These are phyloP conservation scores for Isabelozyma gotoi DNA, from an alignment of 805 yeast genomes.

Conservation along the genomic window DNA sequence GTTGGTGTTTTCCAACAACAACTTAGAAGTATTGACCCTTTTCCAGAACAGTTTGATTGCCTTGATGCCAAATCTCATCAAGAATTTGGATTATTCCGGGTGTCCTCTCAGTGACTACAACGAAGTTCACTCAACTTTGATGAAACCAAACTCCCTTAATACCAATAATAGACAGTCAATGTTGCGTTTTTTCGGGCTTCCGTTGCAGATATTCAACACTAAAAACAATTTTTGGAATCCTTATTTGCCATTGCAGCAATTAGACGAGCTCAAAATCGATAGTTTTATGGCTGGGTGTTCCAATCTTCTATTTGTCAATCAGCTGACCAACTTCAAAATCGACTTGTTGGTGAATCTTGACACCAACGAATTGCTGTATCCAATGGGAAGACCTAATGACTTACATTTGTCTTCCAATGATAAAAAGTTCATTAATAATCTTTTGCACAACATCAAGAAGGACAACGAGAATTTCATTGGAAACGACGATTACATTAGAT, in stretches of 20 bases:
- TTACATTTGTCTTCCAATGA: constrained; percentile 48
- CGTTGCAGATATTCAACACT: constrained; percentile 77
- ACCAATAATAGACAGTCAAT: constrained; percentile 79
- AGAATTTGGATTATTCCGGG: constrained; percentile 73
- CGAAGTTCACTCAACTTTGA: constrained; percentile 49
- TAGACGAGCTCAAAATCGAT: constrained; percentile 67
- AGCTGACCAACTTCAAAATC: constrained; percentile 52
- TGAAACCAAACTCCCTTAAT: constrained; percentile 64
- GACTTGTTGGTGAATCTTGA: constrained; percentile 78
- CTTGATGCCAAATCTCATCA: constrained; percentile 75
- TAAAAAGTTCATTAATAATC: constrained; percentile 67
- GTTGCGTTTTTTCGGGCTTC: constrained; percentile 80
- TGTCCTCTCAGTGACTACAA: constrained; percentile 64
- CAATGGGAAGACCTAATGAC: constrained; percentile 34
- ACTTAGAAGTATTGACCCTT: constrained; percentile 77
- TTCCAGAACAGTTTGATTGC: constrained; percentile 82
- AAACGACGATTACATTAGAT: constrained; percentile 80
- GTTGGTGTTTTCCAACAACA: constrained; percentile 69
- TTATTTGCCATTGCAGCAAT: constrained; percentile 89
- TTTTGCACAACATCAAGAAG: constrained; percentile 49
- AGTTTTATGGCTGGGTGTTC: constrained; percentile 85
- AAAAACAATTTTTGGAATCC: constrained; percentile 89
- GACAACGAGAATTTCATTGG: constrained; percentile 38
- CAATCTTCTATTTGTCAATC: constrained; percentile 74
- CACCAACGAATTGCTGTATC: constrained; percentile 47